phyloP scores from a whole-genome alignment of 768 basidiomycete species.

The Suillus plorans region DNA sequence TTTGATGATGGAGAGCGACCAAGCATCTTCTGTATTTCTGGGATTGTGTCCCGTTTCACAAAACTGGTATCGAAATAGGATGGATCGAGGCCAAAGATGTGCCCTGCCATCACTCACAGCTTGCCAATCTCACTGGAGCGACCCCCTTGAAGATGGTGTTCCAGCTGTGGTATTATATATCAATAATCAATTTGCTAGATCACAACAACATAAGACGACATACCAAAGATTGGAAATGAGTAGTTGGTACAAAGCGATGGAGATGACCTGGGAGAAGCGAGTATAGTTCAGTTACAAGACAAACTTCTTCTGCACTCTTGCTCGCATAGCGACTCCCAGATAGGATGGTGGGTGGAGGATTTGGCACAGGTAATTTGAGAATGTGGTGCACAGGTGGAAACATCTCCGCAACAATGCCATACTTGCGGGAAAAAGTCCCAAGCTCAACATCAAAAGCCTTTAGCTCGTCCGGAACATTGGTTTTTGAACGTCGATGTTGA shows the following conservation, averaged over 20 bases:
- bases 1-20: conserved; percentile 31
- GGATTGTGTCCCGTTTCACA: background rate
- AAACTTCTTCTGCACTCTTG: background rate
- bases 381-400: background rate
- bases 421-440: background rate
- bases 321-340: background rate
- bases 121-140: background rate
- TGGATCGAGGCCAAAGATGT: background rate
- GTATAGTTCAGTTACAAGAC: background rate
- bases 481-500: background rate
- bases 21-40: background rate
- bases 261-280: too few species aligned
- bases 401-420: conserved; percentile 3
- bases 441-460: background rate
- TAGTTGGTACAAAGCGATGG: too few species aligned
- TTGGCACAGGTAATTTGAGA: background rate
- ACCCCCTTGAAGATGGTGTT: background rate
- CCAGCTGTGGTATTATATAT: too few species aligned
- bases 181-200: too few species aligned
- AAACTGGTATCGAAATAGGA: background rate
- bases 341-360: background rate
- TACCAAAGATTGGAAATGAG: too few species aligned
- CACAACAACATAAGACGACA: too few species aligned
- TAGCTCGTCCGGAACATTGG: background rate
- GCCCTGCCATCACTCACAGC: background rate